phyloP scores from a whole-genome alignment of 768 basidiomycete genomes.

The Phaffia tasmanica region DNA sequence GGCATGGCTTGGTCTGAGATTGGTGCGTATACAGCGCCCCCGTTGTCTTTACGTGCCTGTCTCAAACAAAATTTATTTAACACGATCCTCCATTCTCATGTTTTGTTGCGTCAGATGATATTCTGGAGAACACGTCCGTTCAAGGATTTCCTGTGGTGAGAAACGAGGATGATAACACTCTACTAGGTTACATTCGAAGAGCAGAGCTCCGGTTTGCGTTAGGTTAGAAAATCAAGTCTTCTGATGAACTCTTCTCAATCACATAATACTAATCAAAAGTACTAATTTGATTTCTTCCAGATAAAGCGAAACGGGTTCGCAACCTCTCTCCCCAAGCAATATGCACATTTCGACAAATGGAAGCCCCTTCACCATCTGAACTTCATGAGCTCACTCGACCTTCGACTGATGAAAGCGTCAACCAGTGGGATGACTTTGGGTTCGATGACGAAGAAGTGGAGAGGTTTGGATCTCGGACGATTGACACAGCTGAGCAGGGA shows the following conservation, averaged over 20 bases:
- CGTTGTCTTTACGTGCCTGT: not conserved
- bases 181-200: conserved; percentile 80
- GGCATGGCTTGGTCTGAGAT: conserved; percentile 69
- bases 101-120: conserved; percentile 47
- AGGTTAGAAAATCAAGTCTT: conserved; percentile 43
- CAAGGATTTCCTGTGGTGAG: conserved; percentile 85
- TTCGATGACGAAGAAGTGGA: conserved; percentile 49
- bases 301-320: conserved; percentile 57
- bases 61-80: not conserved
- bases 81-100: not conserved
- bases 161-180: conserved; percentile 48
- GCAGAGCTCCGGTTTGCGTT: conserved; percentile 75
- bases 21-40: conserved; percentile 49
- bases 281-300: conserved; percentile 39
- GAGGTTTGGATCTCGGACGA: conserved; percentile 37
- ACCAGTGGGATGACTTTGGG: conserved; percentile 21
- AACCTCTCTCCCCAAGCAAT: conserved; percentile 53
- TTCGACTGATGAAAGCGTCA: conserved; percentile 6
- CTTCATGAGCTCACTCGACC: conserved; percentile 16
- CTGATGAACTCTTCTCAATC: not conserved
- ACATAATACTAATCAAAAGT: not conserved
- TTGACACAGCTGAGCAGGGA: conserved; percentile 41
- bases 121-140: conserved; percentile 59
- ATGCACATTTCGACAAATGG: conserved; percentile 52
- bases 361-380: conserved; percentile 28